Percentiles rank a stretch among this genome's conserved stretches.
Conservation (phyloP, 176 grass and related monocot species). For the Chloris gayana region DNA sequence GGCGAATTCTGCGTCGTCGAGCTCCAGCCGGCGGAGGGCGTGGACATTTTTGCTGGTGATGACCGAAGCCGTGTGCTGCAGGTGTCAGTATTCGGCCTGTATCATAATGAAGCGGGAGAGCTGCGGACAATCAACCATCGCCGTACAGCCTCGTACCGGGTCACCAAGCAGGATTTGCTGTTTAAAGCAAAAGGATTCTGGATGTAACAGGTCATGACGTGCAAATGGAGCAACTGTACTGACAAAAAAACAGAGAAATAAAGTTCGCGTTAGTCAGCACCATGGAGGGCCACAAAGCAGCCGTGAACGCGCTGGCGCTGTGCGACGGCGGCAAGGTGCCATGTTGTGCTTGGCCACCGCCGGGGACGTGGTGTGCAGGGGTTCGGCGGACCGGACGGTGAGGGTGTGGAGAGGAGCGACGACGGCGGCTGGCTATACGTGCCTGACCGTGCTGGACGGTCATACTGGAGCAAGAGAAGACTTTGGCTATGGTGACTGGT, state of each 20-base stretch:
- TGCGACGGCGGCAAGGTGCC: too few relatives aligned
- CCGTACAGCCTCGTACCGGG: not conserved
- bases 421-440: constrained; percentile 40
- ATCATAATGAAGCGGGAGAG: not conserved
- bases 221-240: too few relatives aligned
- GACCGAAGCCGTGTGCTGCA: not conserved
- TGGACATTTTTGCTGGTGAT: not conserved
- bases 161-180: not conserved
- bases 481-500: constrained; percentile 46
- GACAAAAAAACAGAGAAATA: too few relatives aligned
- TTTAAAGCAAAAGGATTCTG: too few relatives aligned
- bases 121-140: not conserved
- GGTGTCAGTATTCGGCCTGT: not conserved
- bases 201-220: too few relatives aligned
- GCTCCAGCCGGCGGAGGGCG: not conserved
- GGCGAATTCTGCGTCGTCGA: not conserved
- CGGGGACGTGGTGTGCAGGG: constrained; percentile 60
- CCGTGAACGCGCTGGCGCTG: too few relatives aligned
- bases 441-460: constrained; percentile 63
- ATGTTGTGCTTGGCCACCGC: constrained; percentile 61
- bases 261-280: too few relatives aligned
- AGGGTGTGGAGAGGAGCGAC: constrained; percentile 55
- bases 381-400: constrained; percentile 72
- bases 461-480: constrained; percentile 74
- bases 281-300: too few relatives aligned